Base-by-base conservation (phyloP, 202 grass and related monocot genomes). In the Dendrocalamus latiflorus region DNA sequence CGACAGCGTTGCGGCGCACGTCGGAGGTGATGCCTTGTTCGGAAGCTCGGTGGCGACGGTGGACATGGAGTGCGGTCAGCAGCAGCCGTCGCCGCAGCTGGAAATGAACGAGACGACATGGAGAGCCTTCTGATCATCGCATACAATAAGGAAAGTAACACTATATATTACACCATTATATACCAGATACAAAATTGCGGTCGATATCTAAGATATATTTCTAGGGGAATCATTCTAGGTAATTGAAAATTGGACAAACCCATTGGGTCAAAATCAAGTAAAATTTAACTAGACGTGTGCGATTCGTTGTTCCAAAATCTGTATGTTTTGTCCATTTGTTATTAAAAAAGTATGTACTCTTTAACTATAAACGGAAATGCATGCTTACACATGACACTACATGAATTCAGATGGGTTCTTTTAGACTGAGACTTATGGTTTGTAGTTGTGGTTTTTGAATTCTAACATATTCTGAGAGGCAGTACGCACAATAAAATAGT, bases 41-140 rank as follows among this genome's bases (percentile, higher is more conserved):
- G 84, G 69, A 4, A 80, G 38, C 33, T 43, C 69, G 1, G 59
- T 64, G 75, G 28, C 39, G 9, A 87, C 87, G 84, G 79, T 62
- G 48, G 84, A 70, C 15, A 70, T 90, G 88, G 80, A 90, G 8
- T 84, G 80, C 75, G 75, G 79, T 62, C 79, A 63, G 47, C 70
- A 9, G 74, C 79, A 61, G 36, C 68, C 8, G 37, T 47, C 2
- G 62, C 78, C 28, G 68, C 88, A 79, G 45, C 61, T 87, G 75
- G 79, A 43, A 38, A 75, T 90, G 62, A 62, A 84, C 8, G 88
- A 87, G 4, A 26, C 88, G 1, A 76, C 80, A 36, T 90, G 88
- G 88, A 87, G 84, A 76, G 16, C 84, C 57, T 90, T 87, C 80
- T 84, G 75, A 90, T 56, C 43, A 12, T 39, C 30, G 36, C 12